A percentile compares a stretch with the other conserved stretches of the same genome.
These are phyloP conservation scores for Notholithocarpus densiflorus DNA, from an alignment of 306 rosid species.

Conservation along the genomic window DNA sequence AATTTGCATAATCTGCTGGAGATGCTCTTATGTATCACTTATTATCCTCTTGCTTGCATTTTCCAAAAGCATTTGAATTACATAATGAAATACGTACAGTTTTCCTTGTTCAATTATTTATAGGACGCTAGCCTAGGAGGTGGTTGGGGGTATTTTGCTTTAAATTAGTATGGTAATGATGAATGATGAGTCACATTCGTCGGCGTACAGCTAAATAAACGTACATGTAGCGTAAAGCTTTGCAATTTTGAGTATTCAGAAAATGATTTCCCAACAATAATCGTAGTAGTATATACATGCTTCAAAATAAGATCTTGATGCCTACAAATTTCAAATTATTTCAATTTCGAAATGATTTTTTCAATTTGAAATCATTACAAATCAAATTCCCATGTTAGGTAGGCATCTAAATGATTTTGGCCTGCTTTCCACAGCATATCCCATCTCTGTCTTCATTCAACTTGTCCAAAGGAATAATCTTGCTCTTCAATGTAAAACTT, in stretches of 20 bases:
- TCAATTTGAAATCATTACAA: neutral
- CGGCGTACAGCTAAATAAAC: neutral
- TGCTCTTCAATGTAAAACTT: neutral
- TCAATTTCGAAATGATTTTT: neutral
- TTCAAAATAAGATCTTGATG: neutral
- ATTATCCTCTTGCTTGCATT: neutral
- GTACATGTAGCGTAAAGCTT: neutral
- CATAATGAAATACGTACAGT: neutral
- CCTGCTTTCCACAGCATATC: no score
- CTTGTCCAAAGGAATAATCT: neutral
- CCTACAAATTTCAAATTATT: neutral
- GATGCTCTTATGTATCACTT: neutral
- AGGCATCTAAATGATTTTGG: neutral
- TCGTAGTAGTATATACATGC: neutral
- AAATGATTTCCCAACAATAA: neutral
- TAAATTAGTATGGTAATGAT: neutral
- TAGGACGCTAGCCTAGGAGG: neutral
- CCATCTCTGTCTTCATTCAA: neutral
- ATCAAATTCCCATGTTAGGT: neutral
- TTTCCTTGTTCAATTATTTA: neutral
- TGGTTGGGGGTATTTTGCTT: neutral
- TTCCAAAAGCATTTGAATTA: neutral
- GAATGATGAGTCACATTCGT: neutral
- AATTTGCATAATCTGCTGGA: no score
- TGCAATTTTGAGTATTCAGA: neutral